Percentiles rank a stretch among this genome's conserved stretches.
These are phyloP conservation scores for Solanum aculeatissimum DNA, from an alignment of 305 asterid species.

Conservation along the genomic window DNA sequence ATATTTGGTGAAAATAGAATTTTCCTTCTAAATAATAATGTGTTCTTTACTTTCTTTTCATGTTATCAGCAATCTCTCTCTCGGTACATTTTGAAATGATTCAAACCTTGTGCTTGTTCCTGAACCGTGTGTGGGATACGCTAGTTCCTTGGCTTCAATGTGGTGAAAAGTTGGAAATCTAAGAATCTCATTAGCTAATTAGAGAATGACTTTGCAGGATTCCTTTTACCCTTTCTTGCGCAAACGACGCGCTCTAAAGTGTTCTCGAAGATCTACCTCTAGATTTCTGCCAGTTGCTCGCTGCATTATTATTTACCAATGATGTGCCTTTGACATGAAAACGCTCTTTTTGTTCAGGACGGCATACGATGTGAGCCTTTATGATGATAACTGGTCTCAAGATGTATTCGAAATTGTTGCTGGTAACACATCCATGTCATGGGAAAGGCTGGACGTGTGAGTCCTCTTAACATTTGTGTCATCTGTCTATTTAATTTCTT, in stretches of 20 bases:
- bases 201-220: neutral
- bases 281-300: neutral
- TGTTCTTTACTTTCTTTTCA: neutral
- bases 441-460: conserved; percentile 95
- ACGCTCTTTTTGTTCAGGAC: conserved; percentile 39
- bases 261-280: neutral
- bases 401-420: conserved; percentile 43
- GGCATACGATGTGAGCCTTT: conserved; percentile 79
- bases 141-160: neutral
- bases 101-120: neutral
- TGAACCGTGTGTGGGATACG: neutral
- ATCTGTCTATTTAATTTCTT: neutral
- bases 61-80: neutral
- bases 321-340: neutral
- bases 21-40: neutral
- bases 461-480: conserved; percentile 14
- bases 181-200: neutral
- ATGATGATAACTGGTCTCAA: conserved; percentile 65
- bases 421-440: conserved; percentile 80
- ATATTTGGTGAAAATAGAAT: neutral
- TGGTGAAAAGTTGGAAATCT: neutral
- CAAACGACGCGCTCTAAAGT: neutral
- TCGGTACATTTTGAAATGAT: neutral
- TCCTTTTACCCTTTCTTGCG: neutral
- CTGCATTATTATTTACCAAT: neutral